Base-by-base conservation (phyloP, 2,329 filamentous ascomycete genomes). In the Pseudogymnoascus sp. region DNA sequence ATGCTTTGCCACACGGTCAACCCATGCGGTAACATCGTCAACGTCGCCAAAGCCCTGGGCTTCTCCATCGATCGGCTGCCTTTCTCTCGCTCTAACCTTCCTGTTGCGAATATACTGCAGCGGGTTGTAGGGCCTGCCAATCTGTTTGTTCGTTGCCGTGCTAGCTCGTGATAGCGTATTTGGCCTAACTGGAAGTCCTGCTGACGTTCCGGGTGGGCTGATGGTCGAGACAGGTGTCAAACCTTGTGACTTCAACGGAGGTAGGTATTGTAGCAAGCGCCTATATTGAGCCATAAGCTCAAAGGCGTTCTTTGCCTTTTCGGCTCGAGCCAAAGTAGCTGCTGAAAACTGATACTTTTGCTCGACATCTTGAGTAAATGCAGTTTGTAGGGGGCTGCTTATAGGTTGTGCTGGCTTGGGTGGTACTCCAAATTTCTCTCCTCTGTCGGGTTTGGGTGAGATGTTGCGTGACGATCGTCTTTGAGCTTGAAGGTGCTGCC, bases 91-190 rank as follows among this genome's bases (percentile, higher is more conserved):
- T 67, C 95, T 84, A 11, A 95, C 84, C 73, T 93, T 93, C 60
- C 93, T 85, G 73, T 99, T 98, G 19, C 95, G 88, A 63, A 98
- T 90, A 70, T 92, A 92, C 75, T 98, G 95, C 23, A 99, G 77
- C 4, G 93, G 95, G 73, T 99, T 96, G 74, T 98, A 98, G 1
- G 81, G 78, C 62, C 93, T 87, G 4, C 90, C 89, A 6, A 88
- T 75, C 74, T 68, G 70, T 75, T 28, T 71, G 71, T 69, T 77
- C 61, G 67, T 75, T 74, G 63, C 74, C 66, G 65, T 74, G 62
- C 69, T 79, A 73, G 64, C 70, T 74, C 65, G 77, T 68, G 60
- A 77, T 71, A 67, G 77, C 23, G 66, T 43, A 61, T 68, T 65
- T 66, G 73, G 65, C 41, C 63, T 70, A 75, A 61, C 79, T 76